Percentiles rank a stretch among this genome's conserved stretches.
Conservation (phyloP, 2,329 filamentous ascomycete species). For the Metarhizium humberi region DNA sequence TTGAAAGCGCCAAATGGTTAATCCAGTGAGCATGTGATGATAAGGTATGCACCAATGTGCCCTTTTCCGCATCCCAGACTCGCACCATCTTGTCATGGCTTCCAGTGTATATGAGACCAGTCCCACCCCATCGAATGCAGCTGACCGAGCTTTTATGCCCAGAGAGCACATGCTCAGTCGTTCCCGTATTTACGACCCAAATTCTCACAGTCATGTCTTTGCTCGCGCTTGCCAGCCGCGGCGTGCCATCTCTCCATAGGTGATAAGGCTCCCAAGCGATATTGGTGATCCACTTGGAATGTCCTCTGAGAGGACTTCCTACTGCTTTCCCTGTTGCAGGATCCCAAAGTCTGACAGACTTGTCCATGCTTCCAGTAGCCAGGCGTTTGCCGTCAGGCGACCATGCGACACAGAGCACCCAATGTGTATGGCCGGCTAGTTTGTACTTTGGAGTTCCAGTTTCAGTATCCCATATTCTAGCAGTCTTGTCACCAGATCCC, state of each 20-base stretch:
- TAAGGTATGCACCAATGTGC: conserved; percentile 71
- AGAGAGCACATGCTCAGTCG: conserved; percentile 71
- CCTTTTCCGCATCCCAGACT: conserved; percentile 75
- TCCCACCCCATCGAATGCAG: conserved; percentile 93
- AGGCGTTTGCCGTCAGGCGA: conserved; percentile 73
- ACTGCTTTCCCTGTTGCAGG: conserved; percentile 67
- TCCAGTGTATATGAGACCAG: conserved; percentile 70
- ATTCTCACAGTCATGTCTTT: conserved; percentile 85
- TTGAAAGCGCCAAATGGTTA: conserved; percentile 88
- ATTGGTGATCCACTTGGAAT: conserved; percentile 81
- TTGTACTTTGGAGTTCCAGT: conserved; percentile 84
- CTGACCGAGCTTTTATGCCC: conserved; percentile 86
- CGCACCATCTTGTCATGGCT: conserved; percentile 91
- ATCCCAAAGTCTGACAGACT: conserved; percentile 83
- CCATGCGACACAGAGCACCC: conserved; percentile 84
- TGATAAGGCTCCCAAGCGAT: conserved; percentile 94
- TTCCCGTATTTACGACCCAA: conserved; percentile 73
- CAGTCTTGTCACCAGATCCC: conserved; percentile 84
- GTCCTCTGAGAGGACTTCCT: conserved; percentile 62
- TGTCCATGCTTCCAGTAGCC: conserved; percentile 90
- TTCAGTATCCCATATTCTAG: conserved; percentile 88
- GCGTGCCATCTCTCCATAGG: conserved; percentile 62
- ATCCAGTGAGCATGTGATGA: conserved; percentile 86
- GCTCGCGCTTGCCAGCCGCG: conserved; percentile 74
- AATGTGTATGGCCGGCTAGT: conserved; percentile 76